Conservation (phyloP, 1,284 basidiomycete genomes). For the Chalciporus sp. region DNA sequence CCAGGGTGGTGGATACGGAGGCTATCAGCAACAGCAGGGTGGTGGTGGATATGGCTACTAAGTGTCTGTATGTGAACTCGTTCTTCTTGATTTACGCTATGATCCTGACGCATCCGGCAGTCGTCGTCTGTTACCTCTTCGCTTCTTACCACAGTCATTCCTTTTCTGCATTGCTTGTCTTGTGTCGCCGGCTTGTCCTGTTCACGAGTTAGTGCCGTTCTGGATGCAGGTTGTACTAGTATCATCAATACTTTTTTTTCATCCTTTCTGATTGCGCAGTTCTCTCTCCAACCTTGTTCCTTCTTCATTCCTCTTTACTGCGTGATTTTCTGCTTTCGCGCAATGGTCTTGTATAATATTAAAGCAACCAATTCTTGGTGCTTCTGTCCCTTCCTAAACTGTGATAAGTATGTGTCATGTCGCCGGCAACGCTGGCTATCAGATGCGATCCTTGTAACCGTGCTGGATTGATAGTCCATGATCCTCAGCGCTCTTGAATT, state of each 20-base stretch:
- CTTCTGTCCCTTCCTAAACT: background rate
- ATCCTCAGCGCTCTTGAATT: no score
- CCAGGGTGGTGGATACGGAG: constrained; percentile 25
- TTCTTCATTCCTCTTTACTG: background rate
- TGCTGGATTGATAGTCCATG: no score
- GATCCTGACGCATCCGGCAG: constrained; percentile 4
- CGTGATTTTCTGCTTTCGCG: background rate
- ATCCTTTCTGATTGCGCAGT: constrained; percentile 5
- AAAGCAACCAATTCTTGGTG: constrained; percentile 1
- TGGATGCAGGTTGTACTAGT: constrained; percentile 18
- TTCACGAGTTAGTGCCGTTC: constrained; percentile 4
- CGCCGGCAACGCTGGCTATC: no score
- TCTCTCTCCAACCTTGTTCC: background rate
- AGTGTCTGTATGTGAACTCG: constrained; percentile 7
- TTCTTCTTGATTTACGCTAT: background rate
- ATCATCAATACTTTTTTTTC: constrained; percentile 6
- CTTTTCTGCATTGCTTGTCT: constrained; percentile 3
- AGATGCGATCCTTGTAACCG: no score
- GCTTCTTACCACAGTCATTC: constrained; percentile 2
- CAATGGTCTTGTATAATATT: constrained; percentile 14
- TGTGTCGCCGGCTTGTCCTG: background rate
- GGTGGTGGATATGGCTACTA: constrained; percentile 25
- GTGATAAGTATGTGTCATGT: no score
- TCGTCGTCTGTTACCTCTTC: background rate
- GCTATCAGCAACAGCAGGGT: constrained; percentile 21